phyloP scores from a whole-genome alignment of 2,329 filamentous ascomycete genomes.

The Chaetomiaceae sp. region DNA sequence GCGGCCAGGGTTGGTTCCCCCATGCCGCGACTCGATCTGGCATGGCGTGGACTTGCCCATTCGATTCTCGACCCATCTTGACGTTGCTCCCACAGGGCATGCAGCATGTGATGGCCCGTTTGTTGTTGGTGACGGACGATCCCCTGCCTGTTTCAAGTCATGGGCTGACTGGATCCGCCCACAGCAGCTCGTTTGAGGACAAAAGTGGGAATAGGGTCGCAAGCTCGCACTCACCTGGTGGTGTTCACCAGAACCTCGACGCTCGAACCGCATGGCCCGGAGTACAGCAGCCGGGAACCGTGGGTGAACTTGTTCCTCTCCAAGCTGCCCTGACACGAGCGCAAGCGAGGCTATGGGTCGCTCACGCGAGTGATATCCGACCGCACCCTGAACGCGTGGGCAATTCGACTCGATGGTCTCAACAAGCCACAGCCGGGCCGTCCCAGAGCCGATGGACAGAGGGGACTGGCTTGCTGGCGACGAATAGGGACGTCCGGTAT shows the following conservation, averaged over 20 bases:
- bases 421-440: background rate
- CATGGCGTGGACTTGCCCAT: constrained; percentile 8
- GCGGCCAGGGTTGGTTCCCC: background rate
- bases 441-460: background rate
- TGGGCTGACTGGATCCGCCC: background rate
- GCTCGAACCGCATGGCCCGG: too few relatives aligned
- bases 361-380: too few relatives aligned
- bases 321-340: too few relatives aligned
- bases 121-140: background rate
- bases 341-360: too few relatives aligned
- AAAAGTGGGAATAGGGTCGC: too few relatives aligned
- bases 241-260: too few relatives aligned
- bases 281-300: constrained; percentile 1
- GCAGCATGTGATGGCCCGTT: too few relatives aligned
- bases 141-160: background rate
- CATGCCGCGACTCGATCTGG: constrained; percentile 14
- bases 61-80: background rate
- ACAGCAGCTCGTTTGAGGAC: too few relatives aligned
- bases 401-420: background rate
- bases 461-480: background rate
- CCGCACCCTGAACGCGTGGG: background rate
- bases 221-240: too few relatives aligned
- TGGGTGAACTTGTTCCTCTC: too few relatives aligned
- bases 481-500: constrained; percentile 8
- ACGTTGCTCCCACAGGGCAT: too few relatives aligned